These are phyloP conservation scores for Bryopsis sp. DNA, from an alignment of 139 green algal species.

Conservation along the genomic window DNA sequence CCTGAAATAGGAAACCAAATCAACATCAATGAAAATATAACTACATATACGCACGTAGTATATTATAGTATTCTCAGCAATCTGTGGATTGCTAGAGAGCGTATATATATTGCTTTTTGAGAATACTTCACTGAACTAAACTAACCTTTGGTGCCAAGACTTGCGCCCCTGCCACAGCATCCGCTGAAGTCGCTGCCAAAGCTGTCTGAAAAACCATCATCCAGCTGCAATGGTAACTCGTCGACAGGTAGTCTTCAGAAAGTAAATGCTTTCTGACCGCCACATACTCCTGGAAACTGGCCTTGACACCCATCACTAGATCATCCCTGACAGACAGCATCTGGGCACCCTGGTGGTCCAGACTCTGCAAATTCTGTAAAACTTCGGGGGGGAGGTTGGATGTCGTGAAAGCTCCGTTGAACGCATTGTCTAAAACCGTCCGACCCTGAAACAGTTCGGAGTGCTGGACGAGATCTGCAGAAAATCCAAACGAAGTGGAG, in stretches of 20 bases:
- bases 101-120: too few relatives aligned
- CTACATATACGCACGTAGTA: too few relatives aligned
- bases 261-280: constrained; percentile 2
- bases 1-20: too few relatives aligned
- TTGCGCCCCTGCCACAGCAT: not conserved
- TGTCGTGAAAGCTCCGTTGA: not conserved
- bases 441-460: too few relatives aligned
- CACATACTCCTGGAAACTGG: not conserved
- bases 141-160: not conserved
- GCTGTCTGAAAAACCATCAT: constrained; percentile 5
- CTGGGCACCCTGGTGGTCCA: not conserved
- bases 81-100: too few relatives aligned
- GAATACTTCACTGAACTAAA: too few relatives aligned
- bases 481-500: too few relatives aligned
- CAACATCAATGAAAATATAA: too few relatives aligned
- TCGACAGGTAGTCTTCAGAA: constrained; percentile 6
- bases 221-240: constrained; percentile 15
- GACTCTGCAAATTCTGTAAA: not conserved
- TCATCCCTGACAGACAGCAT: not conserved
- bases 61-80: too few relatives aligned
- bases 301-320: not conserved
- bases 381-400: constrained; percentile 1
- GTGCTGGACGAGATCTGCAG: too few relatives aligned
- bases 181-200: not conserved
- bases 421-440: not conserved